A percentile compares a stretch with the other conserved stretches of the same genome.
These are phyloP conservation scores for Poteriospumella lacustris DNA, from an alignment of 108 stramenopile genomes.

Conservation along the genomic window DNA sequence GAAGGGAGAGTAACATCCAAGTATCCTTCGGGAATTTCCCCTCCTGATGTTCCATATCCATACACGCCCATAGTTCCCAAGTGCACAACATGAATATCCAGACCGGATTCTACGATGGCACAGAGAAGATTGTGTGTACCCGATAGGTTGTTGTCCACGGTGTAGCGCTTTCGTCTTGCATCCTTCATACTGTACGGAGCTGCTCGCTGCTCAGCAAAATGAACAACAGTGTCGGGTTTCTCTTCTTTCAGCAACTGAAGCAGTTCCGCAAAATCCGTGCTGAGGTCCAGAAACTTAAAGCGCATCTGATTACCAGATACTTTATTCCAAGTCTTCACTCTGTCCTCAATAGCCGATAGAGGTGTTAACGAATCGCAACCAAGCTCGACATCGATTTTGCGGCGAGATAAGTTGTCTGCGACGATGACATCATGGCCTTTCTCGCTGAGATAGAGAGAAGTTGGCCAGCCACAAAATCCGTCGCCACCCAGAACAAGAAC, in stretches of 20 bases:
- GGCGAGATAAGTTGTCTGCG: constrained; percentile 82
- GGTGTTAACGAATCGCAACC: constrained; percentile 92
- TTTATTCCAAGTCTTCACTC: constrained; percentile 84
- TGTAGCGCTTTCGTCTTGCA: constrained; percentile 88
- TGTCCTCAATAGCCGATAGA: constrained; percentile 76
- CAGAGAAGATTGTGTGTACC: constrained; percentile 93
- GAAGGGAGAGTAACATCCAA: constrained; percentile 91
- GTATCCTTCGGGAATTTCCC: constrained; percentile 98
- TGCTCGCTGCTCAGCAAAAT: constrained; percentile 96
- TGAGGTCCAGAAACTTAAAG: constrained; percentile 85
- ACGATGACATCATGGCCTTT: constrained; percentile 77
- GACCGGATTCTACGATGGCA: constrained; percentile 84
- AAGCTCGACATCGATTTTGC: constrained; percentile 81
- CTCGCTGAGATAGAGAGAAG: constrained; percentile 78
- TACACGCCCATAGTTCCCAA: constrained; percentile 98
- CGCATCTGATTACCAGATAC: constrained; percentile 80
- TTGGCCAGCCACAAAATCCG: constrained; percentile 98
- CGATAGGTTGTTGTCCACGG: constrained; percentile 90
- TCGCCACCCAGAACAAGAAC: constrained; percentile 84
- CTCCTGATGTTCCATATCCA: constrained; percentile 93
- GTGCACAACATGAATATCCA: constrained; percentile 93
- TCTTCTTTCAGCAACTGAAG: constrained; percentile 83
- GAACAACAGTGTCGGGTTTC: constrained; percentile 87
- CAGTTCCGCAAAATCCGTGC: constrained; percentile 85
- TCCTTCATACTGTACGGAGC: constrained; percentile 94